Percentiles rank a stretch among this genome's conserved stretches.
These are phyloP conservation scores for Agarophyton chilense DNA, from an alignment of 23 red algal genomes.

Conservation along the genomic window DNA sequence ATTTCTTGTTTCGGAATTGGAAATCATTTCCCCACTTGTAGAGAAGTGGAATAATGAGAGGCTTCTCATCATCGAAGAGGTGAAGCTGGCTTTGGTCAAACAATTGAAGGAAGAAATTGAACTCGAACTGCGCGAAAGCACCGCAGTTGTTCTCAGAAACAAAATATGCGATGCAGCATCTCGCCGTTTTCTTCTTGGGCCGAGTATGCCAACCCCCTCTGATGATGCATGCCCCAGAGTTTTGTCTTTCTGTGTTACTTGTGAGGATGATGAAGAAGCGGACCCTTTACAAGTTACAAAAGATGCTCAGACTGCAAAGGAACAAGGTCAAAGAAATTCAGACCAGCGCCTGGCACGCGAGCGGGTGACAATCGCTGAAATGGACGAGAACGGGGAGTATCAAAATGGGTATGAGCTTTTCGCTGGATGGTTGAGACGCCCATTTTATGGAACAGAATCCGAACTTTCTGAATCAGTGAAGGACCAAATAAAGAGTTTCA, in stretches of 20 bases:
- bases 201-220: conserved; percentile 19
- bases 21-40: conserved; percentile 25
- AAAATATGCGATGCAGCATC: conserved; percentile 44
- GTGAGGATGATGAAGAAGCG: conserved; percentile 71
- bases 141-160: conserved; percentile 25
- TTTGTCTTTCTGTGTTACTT: conserved; percentile 61
- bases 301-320: conserved; percentile 8
- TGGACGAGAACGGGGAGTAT: conserved; percentile 64
- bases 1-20: conserved; percentile 45
- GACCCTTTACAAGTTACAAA: conserved; percentile 61
- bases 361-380: conserved; percentile 37
- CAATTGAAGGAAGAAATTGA: conserved; percentile 54
- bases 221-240: conserved; percentile 64
- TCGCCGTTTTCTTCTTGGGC: conserved; percentile 67
- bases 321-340: conserved; percentile 5
- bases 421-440: conserved; percentile 49
- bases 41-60: conserved; percentile 64
- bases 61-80: conserved; percentile 39
- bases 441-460: conserved; percentile 9
- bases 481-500: conserved; percentile 42
- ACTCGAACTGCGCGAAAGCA: conserved; percentile 4
- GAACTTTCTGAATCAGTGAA: conserved; percentile 34
- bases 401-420: conserved; percentile 50
- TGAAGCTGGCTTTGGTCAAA: conserved; percentile 36
- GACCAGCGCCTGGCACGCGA: conserved; percentile 26